These are phyloP conservation scores for Scheffersomyces ergatensis DNA, from an alignment of 805 yeast genomes.

Conservation along the genomic window DNA sequence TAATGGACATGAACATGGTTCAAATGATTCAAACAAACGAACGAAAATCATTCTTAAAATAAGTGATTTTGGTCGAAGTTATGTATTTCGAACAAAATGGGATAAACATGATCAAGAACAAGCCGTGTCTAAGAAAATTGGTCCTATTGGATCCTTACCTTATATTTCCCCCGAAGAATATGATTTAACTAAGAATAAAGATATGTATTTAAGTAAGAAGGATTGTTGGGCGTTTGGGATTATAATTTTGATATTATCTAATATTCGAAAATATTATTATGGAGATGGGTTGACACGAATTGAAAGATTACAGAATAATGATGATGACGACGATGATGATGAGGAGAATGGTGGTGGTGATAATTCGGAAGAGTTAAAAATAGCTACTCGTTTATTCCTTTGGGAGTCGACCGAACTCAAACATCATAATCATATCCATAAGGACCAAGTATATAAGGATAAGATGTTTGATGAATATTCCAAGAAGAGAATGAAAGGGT, in stretches of 20 bases:
- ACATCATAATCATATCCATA: constrained; percentile 6
- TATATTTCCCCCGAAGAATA: constrained; percentile 93
- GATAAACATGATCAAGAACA: constrained; percentile 42
- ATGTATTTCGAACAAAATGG: constrained; percentile 89
- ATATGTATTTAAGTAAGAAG: constrained; percentile 38
- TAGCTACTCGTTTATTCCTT: constrained; percentile 16
- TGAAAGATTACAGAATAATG: constrained; percentile 8
- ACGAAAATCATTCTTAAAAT: constrained; percentile 22
- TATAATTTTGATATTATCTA: constrained; percentile 23
- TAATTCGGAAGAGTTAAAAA: not conserved
- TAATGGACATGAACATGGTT: not conserved
- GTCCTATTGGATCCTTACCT: constrained; percentile 85
- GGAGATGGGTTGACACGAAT: constrained; percentile 12
- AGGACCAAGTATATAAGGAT: constrained; percentile 22
- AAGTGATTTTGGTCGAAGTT: constrained; percentile 87
- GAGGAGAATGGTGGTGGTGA: not conserved
- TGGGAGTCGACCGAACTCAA: constrained; percentile 32
- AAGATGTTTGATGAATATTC: constrained; percentile 39
- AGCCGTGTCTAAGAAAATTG: constrained; percentile 51
- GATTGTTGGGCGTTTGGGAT: constrained; percentile 92
- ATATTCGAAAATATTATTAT: constrained; percentile 24
- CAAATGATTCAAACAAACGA: constrained; percentile 2
- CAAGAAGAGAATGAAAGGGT: constrained; percentile 42
- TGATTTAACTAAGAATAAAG: constrained; percentile 16
- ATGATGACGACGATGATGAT: constrained; percentile 8